Conservation (phyloP, 1,139 yeast species). For the Nakaseomyces kungkrabaensis region DNA sequence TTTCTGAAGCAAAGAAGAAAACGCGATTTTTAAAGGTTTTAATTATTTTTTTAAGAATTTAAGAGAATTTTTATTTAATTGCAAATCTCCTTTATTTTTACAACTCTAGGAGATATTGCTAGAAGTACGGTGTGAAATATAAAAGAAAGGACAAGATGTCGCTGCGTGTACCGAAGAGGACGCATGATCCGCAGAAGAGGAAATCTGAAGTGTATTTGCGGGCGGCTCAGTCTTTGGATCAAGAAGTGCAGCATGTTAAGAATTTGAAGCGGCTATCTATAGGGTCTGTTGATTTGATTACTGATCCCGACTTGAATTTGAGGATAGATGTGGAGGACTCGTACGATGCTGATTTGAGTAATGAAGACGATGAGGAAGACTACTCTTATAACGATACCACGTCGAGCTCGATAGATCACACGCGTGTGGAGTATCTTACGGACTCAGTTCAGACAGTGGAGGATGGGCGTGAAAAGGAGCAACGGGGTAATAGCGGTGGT, state of each 20-base stretch:
- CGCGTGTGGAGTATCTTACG: constrained; percentile 1
- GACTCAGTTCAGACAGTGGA: neutral
- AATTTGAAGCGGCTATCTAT: constrained; percentile 29
- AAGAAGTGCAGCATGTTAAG: constrained; percentile 27
- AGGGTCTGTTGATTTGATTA: constrained; percentile 28
- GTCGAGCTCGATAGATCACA: neutral
- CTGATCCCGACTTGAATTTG: constrained; percentile 25
- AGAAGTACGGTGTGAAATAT: too few species aligned
- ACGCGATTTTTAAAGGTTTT: too few species aligned
- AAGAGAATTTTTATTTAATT: too few species aligned
- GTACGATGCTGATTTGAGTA: constrained; percentile 8
- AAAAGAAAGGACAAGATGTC: neutral
- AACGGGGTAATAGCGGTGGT: neutral
- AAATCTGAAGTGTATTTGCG: constrained; percentile 20
- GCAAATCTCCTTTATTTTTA: too few species aligned
- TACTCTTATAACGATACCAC: neutral
- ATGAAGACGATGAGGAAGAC: neutral
- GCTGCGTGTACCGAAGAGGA: neutral
- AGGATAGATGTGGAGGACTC: constrained; percentile 1
- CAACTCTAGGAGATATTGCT: too few species aligned
- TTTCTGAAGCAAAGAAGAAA: too few species aligned
- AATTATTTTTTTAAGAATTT: too few species aligned
- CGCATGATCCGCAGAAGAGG: neutral
- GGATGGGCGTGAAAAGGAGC: neutral
- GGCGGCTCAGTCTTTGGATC: constrained; percentile 29